Base-by-base conservation (phyloP, 495 filamentous ascomycete species). In the Neurospora sp. region DNA sequence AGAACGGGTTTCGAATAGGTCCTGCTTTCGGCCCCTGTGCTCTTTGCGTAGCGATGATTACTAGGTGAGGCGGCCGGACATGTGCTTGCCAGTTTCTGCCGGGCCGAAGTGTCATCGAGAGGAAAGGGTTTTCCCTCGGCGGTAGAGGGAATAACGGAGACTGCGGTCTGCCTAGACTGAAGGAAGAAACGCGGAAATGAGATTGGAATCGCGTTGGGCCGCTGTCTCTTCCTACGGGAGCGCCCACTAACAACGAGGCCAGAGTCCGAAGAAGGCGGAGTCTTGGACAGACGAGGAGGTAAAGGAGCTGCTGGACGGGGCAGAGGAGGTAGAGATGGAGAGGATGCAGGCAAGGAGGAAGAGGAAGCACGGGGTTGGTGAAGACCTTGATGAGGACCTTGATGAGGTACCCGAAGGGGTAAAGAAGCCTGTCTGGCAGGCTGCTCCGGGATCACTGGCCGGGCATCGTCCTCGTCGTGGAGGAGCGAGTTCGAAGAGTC, bases 1-100 rank as follows among this genome's bases (percentile, higher is more conserved):
- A 89, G 80, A n/a, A 89, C 85, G 2, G 87, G 87, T 72, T 87
- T 85, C 12, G 83, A 88, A 73, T 86, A 88, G 72, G 85, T 86
- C 70, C 79, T 85, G 77, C 82, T 86, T 73, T 84, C 80, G 72
- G 86, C 85, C 59, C 82, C 84, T 4, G 83, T 82, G 59, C 81
- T 81, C 76, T 84, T 82, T 70, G 83, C 75, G 78, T 85, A 85
- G 70, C 78, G 81, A 76, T 81, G 83, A 37, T 54, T 31, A 23
- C 73, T 20, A 69, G 82, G 78, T 20, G 76, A 77, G 40, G 71
- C 70, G 1, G 81, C 82, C 35, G 84, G 82, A 74, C 84, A 85
- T 72, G 81, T 82, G 75, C 79, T 82, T 77, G 80, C 85, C 69
- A 85, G 80, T 77, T 84, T 84, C 73, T 82, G 81, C 70, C 85